Base-by-base conservation (phyloP, 179 eudicot genomes). In the Nepenthes alata region DNA sequence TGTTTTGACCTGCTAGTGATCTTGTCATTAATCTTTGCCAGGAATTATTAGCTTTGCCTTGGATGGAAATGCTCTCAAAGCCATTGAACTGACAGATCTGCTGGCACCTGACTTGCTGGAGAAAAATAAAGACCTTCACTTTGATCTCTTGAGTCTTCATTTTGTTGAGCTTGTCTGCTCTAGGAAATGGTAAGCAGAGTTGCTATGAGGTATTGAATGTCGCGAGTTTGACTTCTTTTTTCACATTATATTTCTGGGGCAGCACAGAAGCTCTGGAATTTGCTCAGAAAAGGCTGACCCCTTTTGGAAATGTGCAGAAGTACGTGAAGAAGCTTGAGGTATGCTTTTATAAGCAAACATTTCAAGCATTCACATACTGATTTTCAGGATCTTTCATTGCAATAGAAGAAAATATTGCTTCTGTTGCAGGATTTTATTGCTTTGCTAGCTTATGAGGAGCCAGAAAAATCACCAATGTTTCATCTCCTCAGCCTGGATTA, bases 401-500 rank as follows among this genome's bases (percentile, higher is more conserved):
- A 14, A 12, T 14, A 47, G 49, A 36, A 5, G 38, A 49, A 3
- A 44, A 51, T 48, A 53, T 52, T 54, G 48, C 57, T 66, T 12
- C 53, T 68, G 55, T 5, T 72, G 70, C 79, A 91, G 96, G 93
- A 91, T 67, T 74, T 84, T 53, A 74, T 89, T 86, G 88, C 96
- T 60, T 78, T 89, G 67, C 79, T 91, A 68, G 96, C 96, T 63
- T 91, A 89, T 61, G 86, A 77, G 63, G 96, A 91, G 66, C 98
- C 98, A 69, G 93, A 89, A 74, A 91, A 78, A 58, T 84, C 95
- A 38, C 98, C 98, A 11, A 83, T 83, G 88, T 91, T 86, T 68
- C 88, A 85, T 76, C 81, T 91, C 5, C 74, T 89, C 37, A 77
- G 84, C 77, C 57, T 59, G 41, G 96, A 84, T 6, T 78, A 81